Evolutionary conservation across 805 yeast species (phyloP), one percentile per base, ranked within the genome.

Genomic region (Hanseniaspora clermontiae): DNA sequence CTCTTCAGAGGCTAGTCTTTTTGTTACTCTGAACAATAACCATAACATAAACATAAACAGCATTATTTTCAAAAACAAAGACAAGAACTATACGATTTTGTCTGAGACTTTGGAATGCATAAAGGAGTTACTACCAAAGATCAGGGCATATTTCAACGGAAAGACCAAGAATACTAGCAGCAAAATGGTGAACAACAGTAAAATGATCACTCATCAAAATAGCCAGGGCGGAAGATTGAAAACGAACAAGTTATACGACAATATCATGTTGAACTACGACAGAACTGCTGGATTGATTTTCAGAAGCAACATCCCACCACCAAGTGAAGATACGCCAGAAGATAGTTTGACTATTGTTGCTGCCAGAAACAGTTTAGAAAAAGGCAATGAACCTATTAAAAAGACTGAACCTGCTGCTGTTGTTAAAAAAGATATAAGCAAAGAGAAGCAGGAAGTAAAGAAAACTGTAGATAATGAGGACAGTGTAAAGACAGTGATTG

Each of bases 81-180:
- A 50, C 19, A 69, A 69, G 60, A 73, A 73, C 56, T 60, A 70
- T 48, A 72, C 74, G 56, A 72, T 73, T 38, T 66, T 73, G 63
- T 72, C 73, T 5, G 77, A 73, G 60, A 70, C 76, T 0, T 54
- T 72, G 14, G 77, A 73, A 56, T 72, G 76, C 60, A 59, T 72
- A 0, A 65, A 68, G 0, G 76, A 72, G 58, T 58, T 73, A 8
- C 59, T 70, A 0, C 66, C 60, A 6, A 59, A 64, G 8, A 62
- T 68, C 3, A 68, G 68, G 56, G 59, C 62, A 12, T 66, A 63
- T 43, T 69, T 60, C 51, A 65, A 61, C 55, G 61, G 43, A 48
- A 64, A 34, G 19, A 52, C 48, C 49, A 59, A 40, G 58, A 36
- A n/a, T 19, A 47, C 37, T 29, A 15, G 49, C n/a, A 42, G n/a